Evolutionary conservation across 257 asterid genomes (phyloP), one percentile per base, ranked within the genome.

Genomic region (Linaria vulgaris): DNA sequence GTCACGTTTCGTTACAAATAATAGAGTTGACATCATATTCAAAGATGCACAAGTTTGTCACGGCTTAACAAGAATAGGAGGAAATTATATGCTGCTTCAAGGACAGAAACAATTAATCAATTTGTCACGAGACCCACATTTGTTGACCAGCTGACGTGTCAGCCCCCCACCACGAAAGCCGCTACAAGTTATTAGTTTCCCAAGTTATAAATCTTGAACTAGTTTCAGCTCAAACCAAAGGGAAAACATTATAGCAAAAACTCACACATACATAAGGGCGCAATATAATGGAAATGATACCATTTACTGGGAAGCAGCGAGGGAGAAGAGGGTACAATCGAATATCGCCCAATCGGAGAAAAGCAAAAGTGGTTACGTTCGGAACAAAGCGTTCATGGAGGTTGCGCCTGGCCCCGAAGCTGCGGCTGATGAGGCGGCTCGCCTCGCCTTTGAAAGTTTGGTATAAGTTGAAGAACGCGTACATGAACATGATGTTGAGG

Each of bases 341-440:
- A 22, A 5, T 76, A 1, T 68, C 79, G 0, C 66, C 80, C 2
- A 73, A 30, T 47, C 59, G 68, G 15, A 72, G 65, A 59, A 74
- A 17, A 61, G 0, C 65, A 51, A 73, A 66, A 31, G 74, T 69
- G 48, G 79, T 67, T 5, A 68, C 59, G 49, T 30, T 84, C 6
- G 91, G 91, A 6, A 64, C 57, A 3, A 66, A 65, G 76, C 77
- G 81, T 0, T 62, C 83, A 37, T 84, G 85, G 85, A 67, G 81
- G 78, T 50, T 84, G 5, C 57, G 79, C 66, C 39, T 81, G 1
- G 72, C 63, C 15, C 85, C 74, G 45, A 81, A 72, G 56, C 75
- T 84, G 64, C 77, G 88, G 4, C 70, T 82, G 6, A 30, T 78
- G 5, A 50, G 64, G 49, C 31, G 66, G 54, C 27, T 72, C 16